phyloP scores from a whole-genome alignment of 1,139 yeast species.

The Meyerozyma elateridarum region DNA sequence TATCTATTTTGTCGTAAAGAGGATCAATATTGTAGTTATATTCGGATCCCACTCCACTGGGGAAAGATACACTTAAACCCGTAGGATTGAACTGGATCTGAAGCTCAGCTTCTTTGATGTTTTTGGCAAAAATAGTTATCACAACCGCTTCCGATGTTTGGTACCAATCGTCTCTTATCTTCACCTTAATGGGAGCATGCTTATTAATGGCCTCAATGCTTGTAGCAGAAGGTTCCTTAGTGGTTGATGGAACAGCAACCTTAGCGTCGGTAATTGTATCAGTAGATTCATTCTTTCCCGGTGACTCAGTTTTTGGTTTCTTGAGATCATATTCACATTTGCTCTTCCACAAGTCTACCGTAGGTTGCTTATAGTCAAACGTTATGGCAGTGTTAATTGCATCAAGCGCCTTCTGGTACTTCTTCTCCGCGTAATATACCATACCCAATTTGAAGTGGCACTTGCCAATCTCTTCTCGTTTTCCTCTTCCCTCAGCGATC shows the following conservation, averaged over 20 bases:
- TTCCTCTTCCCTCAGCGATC: slow-evolving; percentile 49
- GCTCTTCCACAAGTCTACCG: slow-evolving; percentile 47
- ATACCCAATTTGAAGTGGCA: slow-evolving; percentile 60
- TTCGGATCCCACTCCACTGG: slow-evolving; percentile 41
- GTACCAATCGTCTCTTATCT: slow-evolving; percentile 75
- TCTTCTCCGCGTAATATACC: slow-evolving; percentile 43
- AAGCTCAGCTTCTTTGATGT: slow-evolving; percentile 45
- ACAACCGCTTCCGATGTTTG: slow-evolving; percentile 57
- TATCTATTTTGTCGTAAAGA: slow-evolving; percentile 48
- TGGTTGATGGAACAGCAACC: slow-evolving; percentile 5
- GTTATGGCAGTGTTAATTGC: slow-evolving; percentile 48
- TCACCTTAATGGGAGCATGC: slow-evolving; percentile 38
- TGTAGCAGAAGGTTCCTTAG: slow-evolving; percentile 18
- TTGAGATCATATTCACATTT: slow-evolving; percentile 38
- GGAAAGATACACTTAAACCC: slow-evolving; percentile 39
- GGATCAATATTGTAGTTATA: slow-evolving; percentile 49
- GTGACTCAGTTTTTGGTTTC: slow-evolving; percentile 8
- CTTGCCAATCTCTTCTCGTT: slow-evolving; percentile 48
- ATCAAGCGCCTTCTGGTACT: slow-evolving; percentile 41
- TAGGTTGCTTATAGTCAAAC: slow-evolving; percentile 42
- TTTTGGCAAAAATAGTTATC: slow-evolving; percentile 69
- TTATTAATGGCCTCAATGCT: slow-evolving; percentile 30
- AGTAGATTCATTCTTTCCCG: slow-evolving; percentile 12
- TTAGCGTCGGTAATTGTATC: slow-evolving; percentile 8
- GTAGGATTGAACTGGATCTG: slow-evolving; percentile 29